Percentiles rank a stretch among this genome's conserved stretches.
Evolutionary conservation across 768 basidiomycete genomes (phyloP).

Genomic region (Arthromyces matolae): DNA sequence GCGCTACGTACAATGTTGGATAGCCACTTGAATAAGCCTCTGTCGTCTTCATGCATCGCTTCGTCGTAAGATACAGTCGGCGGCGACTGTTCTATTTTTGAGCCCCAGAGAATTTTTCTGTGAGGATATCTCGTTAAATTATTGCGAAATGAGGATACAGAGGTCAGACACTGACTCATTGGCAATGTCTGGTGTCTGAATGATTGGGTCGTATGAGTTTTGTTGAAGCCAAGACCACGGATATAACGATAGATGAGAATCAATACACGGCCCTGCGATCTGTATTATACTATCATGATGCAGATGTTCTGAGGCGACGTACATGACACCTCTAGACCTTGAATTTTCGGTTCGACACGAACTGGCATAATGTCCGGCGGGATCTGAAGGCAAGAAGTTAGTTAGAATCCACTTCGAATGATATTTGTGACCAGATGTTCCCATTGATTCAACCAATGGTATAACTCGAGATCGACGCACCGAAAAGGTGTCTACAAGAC

Average conservation of each 20-base stretch:
- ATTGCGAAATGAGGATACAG: neutral
- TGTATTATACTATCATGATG: neutral
- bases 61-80: constrained; percentile 73
- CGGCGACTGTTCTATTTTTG: constrained; percentile 67
- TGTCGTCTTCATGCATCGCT: constrained; percentile 61
- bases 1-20: constrained; percentile 61
- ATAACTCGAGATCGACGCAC: too few relatives aligned
- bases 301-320: constrained; percentile 24
- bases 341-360: constrained; percentile 46
- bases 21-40: constrained; percentile 78
- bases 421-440: neutral
- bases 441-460: too few relatives aligned
- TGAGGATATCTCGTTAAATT: too few relatives aligned
- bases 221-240: constrained; percentile 82
- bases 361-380: constrained; percentile 68
- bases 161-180: constrained; percentile 40
- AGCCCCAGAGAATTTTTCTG: constrained; percentile 79
- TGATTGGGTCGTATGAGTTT: constrained; percentile 78
- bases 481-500: constrained; percentile 82
- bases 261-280: constrained; percentile 49
- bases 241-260: constrained; percentile 75
- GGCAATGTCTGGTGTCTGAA: constrained; percentile 24
- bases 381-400: constrained; percentile 51
- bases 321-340: constrained; percentile 79
- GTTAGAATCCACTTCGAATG: constrained; percentile 2